These are phyloP conservation scores for Myxozyma neotropica DNA, from an alignment of 805 yeast genomes.

Conservation along the genomic window DNA sequence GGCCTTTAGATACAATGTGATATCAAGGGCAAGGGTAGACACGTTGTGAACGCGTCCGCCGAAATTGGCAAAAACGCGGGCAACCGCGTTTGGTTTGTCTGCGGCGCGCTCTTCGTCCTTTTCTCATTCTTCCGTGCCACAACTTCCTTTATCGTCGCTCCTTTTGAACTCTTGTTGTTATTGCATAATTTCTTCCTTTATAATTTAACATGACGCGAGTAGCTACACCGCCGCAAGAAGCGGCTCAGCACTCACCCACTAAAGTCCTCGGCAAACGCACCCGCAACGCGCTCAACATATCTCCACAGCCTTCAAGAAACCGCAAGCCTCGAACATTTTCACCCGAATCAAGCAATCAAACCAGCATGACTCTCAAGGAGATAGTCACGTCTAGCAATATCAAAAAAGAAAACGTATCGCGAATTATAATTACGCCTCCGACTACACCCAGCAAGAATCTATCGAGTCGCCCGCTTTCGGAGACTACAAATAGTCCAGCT, in stretches of 20 bases:
- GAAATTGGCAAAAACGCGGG: background rate
- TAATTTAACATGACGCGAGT: background rate
- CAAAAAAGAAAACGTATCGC: background rate
- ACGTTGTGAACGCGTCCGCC: background rate
- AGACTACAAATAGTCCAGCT: no score
- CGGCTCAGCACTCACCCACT: background rate
- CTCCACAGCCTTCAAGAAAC: background rate
- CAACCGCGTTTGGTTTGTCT: background rate
- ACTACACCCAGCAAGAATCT: slow-evolving; percentile 3
- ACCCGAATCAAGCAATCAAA: no score
- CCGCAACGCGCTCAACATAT: slow-evolving; percentile 4
- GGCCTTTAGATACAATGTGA: no score
- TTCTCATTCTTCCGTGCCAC: background rate
- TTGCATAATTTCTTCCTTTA: background rate
- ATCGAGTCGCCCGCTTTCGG: no score
- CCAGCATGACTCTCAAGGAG: no score
- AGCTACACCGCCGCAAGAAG: background rate
- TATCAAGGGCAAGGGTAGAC: slow-evolving; percentile 11
- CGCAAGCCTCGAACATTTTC: background rate
- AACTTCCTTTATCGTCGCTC: background rate
- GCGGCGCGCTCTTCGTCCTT: background rate
- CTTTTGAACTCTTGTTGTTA: background rate
- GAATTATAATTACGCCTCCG: slow-evolving; percentile 1
- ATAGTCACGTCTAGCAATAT: background rate
- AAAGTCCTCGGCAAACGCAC: slow-evolving; percentile 17